Base-by-base conservation (phyloP, 148 eudicot genomes). In the Nepenthes gracilis region DNA sequence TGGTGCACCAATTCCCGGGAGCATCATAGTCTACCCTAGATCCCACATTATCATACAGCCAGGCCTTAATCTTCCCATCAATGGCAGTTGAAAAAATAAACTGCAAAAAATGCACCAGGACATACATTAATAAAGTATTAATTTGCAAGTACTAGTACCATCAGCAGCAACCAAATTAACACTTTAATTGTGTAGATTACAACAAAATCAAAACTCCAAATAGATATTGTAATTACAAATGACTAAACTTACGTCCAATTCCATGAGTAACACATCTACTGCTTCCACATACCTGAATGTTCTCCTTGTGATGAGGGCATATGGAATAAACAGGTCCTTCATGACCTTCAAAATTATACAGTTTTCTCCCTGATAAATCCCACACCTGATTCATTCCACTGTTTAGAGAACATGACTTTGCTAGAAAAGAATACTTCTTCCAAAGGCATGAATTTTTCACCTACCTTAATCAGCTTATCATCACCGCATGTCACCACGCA, bases 61-160 rank as follows among this genome's bases (percentile, higher is more conserved):
- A 88, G 54, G 90, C 97, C 80, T 88, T 91, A 37, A 91, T 91
- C 74, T 91, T 91, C 71, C 97, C 96, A 74, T 91, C 97, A 75
- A 75, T 63, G 63, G 96, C 90, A 62, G 96, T 91, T 69, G 97
- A 91, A 72, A 91, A 88, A 60, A 91, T 75, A 61, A 88, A 91
- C 97, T 91, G 81, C 64, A 75, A 60, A 36, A 67, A 71, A 56
- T 48, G 69, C 2, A 75, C 48, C 36, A 66, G 61, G 33, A 55
- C 58, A 2, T 32, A 7, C 36, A 32, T 55, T 32, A 14, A 11
- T 40, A 32, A 33, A 47, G 12, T 35, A 45, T 45, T 11, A 54
- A 38, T 9, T 36, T 5, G 12, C 40, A 57, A 12, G 12, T 6
- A 45, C 15, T 33, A 45, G 23, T 54, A 38, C 13, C 33, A 36